Conservation (phyloP, 345 rosid genomes). For the Ceriops zippeliana region DNA sequence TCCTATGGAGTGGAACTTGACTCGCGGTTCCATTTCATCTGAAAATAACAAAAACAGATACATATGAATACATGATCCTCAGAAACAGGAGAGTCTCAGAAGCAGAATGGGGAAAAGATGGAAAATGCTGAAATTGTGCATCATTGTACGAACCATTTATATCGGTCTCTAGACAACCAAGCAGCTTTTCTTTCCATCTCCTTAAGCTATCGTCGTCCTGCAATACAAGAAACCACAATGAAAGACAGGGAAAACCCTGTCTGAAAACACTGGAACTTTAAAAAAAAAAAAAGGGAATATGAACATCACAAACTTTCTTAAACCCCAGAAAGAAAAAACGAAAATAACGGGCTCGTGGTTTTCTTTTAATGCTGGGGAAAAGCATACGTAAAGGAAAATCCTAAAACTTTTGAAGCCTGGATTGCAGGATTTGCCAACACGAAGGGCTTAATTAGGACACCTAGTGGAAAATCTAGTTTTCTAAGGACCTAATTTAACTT, state of each 20-base stretch:
- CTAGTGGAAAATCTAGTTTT: neutral
- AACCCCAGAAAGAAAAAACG: neutral
- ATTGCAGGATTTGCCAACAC: neutral
- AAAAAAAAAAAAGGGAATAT: neutral
- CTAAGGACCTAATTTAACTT: neutral
- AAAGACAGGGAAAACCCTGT: neutral
- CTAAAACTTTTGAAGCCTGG: neutral
- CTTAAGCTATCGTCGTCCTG: conserved; percentile 85
- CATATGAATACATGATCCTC: neutral
- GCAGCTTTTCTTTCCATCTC: conserved; percentile 78
- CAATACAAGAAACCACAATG: conserved; percentile 8
- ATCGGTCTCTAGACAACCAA: conserved; percentile 57
- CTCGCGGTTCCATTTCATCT: conserved; percentile 55
- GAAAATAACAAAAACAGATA: conserved; percentile 13
- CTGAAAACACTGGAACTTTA: neutral
- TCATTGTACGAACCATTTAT: conserved; percentile 30
- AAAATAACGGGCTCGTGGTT: neutral
- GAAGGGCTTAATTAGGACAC: neutral
- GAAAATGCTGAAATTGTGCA: neutral
- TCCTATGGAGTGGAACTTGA: conserved; percentile 48
- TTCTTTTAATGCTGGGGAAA: neutral
- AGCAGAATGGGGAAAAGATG: neutral
- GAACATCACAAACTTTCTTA: neutral
- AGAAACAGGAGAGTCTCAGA: neutral
- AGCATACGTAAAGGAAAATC: neutral